Evolutionary conservation across 176 grass and related monocot species (phyloP), one percentile per base, ranked within the genome.

Genomic region (Hyparrhenia diplandra): DNA sequence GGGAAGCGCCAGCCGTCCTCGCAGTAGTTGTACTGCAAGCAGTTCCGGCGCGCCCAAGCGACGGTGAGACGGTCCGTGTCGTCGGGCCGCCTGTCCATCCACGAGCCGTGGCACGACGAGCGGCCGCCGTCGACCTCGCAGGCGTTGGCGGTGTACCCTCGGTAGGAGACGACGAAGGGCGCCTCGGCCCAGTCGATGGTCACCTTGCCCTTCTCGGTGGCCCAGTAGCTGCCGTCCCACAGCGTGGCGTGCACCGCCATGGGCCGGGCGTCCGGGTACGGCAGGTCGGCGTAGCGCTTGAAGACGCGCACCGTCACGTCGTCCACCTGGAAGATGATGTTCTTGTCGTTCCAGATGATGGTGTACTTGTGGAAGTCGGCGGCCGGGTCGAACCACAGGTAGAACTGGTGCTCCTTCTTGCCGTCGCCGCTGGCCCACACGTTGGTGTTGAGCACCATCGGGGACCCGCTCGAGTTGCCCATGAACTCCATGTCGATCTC

Each of bases 191-290:
- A 90, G 71, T 90, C 83, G 20, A 85, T 67, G 45, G 16, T 4
- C 46, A 86, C 74, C 30, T 74, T 23, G 10, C 88, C 88, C 40
- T 85, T 68, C 30, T 60, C 23, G 0, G 88, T 90, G 1, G 88
- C 88, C 88, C 88, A 90, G 88, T 86, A 84, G 35, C 85, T 84
- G 42, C 83, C 87, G 73, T 89, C 84, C 87, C 87, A 89, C 4
- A 89, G 82, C 61, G 82, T 89, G 35, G 82, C 79, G 88, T 90
- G 85, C n/a, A 90, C 28, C 27, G 76, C 73, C 88, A 90, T 90
- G 29, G 88, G 88, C 47, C 47, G 60, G 35, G 80, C 71, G 57
- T 47, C 57, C 2, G 88, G 73, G 27, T 73, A 90, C 10, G 78
- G 64, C 25, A 90, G 73, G 24, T 80, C 88, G 6, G 35, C 82